These are phyloP conservation scores for Coemansia sp. DNA, from an alignment of 192 early-diverging fungal species.

Conservation along the genomic window DNA sequence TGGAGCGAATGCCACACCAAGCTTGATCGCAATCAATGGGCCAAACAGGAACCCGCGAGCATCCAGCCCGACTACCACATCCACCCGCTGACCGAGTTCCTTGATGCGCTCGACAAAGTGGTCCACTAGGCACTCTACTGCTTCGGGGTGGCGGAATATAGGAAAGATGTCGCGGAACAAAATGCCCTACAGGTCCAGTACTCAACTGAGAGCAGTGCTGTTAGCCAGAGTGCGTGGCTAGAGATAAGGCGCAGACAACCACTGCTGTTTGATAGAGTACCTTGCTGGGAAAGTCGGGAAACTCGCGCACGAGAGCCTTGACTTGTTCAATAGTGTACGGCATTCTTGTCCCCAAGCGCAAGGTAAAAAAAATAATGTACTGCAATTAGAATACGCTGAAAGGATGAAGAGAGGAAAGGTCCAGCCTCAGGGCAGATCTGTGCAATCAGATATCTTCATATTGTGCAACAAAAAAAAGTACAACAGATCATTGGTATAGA, in stretches of 20 bases:
- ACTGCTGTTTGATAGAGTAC: slow-evolving; percentile 27
- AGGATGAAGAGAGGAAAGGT: background rate
- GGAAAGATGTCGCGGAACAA: slow-evolving; percentile 97
- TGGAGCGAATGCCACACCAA: slow-evolving; percentile 89
- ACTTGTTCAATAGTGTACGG: slow-evolving; percentile 49
- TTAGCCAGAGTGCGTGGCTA: background rate
- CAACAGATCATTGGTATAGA: background rate
- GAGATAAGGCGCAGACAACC: background rate
- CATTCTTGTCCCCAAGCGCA: slow-evolving; percentile 22
- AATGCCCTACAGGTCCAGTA: slow-evolving; percentile 67
- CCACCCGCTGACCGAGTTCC: slow-evolving; percentile 67
- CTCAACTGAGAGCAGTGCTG: background rate
- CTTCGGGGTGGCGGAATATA: slow-evolving; percentile 91
- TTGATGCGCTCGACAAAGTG: slow-evolving; percentile 83
- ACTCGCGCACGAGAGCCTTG: slow-evolving; percentile 52
- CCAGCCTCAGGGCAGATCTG: background rate
- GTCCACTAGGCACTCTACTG: slow-evolving; percentile 84
- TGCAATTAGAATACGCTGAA: background rate
- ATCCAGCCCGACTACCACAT: slow-evolving; percentile 93
- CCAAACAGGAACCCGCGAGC: slow-evolving; percentile 97
- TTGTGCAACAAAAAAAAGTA: too few species aligned
- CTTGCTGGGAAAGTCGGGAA: slow-evolving; percentile 79
- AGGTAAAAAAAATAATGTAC: background rate
- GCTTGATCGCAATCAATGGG: slow-evolving; percentile 82
- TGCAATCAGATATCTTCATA: too few species aligned